These are phyloP conservation scores for Cryptococcus sp. DNA, from an alignment of 1,284 basidiomycete species.

Conservation along the genomic window DNA sequence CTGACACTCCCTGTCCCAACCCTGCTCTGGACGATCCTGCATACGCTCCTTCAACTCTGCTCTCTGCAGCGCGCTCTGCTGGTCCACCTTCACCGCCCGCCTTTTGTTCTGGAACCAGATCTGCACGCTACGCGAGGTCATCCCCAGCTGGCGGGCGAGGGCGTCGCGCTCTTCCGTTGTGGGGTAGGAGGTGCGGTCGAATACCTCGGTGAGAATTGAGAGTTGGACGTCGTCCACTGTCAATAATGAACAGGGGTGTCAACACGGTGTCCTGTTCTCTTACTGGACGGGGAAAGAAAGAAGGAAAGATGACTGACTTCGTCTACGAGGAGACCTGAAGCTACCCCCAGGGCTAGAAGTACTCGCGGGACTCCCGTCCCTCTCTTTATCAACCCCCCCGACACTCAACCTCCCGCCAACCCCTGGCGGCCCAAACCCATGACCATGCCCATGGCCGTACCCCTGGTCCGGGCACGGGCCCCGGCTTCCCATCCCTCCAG, in stretches of 20 bases:
- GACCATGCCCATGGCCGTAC: not conserved
- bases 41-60: constrained; percentile 16
- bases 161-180: constrained; percentile 30
- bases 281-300: not conserved
- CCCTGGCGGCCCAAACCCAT: too few relatives aligned
- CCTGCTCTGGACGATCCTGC: too few relatives aligned
- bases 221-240: constrained; percentile 30
- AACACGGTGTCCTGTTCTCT: not conserved
- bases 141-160: constrained; percentile 28
- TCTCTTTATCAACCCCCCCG: too few relatives aligned
- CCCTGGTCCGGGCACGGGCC: not conserved
- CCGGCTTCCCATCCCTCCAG: not conserved
- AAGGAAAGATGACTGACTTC: constrained; percentile 19
- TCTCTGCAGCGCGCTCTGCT: constrained; percentile 25
- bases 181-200: constrained; percentile 28
- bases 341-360: constrained; percentile 5
- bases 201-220: constrained; percentile 20
- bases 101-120: constrained; percentile 40
- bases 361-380: constrained; percentile 9
- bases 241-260: not conserved
- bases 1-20: not conserved
- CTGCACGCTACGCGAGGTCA: constrained; percentile 36
- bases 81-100: constrained; percentile 30
- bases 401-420: not conserved
- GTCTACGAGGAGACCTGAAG: constrained; percentile 27